A percentile compares a stretch with the other conserved stretches of the same genome.
Evolutionary conservation across 2,329 filamentous ascomycete genomes (phyloP).

Genomic region (Diaporthe citriasiana): DNA sequence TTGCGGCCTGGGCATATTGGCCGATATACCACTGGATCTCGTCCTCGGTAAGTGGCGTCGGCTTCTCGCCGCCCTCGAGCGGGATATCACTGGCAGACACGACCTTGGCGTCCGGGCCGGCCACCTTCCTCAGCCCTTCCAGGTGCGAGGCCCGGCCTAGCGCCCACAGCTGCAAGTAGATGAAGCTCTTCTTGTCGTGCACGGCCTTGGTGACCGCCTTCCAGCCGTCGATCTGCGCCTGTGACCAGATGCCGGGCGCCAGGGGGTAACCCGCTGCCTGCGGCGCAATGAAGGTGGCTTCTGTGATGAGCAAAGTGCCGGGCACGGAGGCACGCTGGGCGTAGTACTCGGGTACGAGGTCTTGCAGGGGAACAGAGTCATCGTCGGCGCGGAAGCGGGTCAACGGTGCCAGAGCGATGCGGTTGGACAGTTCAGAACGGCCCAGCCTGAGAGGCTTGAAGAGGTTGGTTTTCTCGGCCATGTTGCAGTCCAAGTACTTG

Average conservation of each 20-base stretch:
- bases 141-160: constrained; percentile 57
- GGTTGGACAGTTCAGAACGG: constrained; percentile 63
- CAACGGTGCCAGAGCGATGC: constrained; percentile 65
- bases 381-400: constrained; percentile 66
- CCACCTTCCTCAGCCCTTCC: constrained; percentile 47
- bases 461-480: constrained; percentile 46
- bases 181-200: constrained; percentile 71
- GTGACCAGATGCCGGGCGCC: constrained; percentile 70
- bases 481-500: not conserved
- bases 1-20: constrained; percentile 51
- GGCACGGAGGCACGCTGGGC: constrained; percentile 57
- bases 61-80: constrained; percentile 56
- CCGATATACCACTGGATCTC: constrained; percentile 56
- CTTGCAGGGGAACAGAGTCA: constrained; percentile 41
- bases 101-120: constrained; percentile 50
- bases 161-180: constrained; percentile 73
- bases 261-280: constrained; percentile 56
- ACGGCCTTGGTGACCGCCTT: constrained; percentile 71
- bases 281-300: constrained; percentile 61
- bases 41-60: constrained; percentile 57
- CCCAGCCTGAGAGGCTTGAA: constrained; percentile 61
- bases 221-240: constrained; percentile 70
- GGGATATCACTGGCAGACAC: constrained; percentile 58
- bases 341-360: constrained; percentile 59
- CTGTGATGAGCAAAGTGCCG: constrained; percentile 58